Conservation (phyloP, 768 basidiomycete species). For the Pleurotus giganteus region DNA sequence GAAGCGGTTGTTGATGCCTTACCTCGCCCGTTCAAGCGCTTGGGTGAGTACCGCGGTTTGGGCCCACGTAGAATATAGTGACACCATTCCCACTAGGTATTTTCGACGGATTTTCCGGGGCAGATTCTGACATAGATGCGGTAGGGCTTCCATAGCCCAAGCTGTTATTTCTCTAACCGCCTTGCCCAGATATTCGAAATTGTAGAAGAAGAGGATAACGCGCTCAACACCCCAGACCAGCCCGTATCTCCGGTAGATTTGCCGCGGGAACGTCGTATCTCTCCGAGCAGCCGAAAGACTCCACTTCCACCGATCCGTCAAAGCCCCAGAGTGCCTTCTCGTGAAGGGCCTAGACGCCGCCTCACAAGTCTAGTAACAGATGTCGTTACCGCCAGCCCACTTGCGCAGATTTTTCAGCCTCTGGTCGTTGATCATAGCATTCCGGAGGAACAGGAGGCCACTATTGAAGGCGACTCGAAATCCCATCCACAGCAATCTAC, state of each 20-base stretch:
- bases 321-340: conserved; percentile 14
- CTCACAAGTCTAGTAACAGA: conserved; percentile 43
- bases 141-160: conserved; percentile 34
- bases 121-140: conserved; percentile 70
- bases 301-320: conserved; percentile 2
- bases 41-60: conserved; percentile 49
- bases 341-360: conserved; percentile 32
- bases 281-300: conserved; percentile 18
- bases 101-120: conserved; percentile 77
- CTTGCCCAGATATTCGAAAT: conserved; percentile 70
- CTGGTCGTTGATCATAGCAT: conserved; percentile 52
- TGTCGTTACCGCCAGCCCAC: conserved; percentile 49
- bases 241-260: conserved; percentile 19
- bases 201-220: conserved; percentile 63
- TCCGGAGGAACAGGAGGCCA: conserved; percentile 23
- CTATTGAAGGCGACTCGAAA: conserved; percentile 8
- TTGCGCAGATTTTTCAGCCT: conserved; percentile 75
- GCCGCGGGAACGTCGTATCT: conserved; percentile 26
- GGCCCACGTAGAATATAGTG: neutral
- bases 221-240: conserved; percentile 48
- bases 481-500: neutral
- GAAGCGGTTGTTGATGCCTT: conserved; percentile 74
- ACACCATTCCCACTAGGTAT: conserved; percentile 47
- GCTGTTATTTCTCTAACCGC: neutral
- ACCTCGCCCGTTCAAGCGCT: conserved; percentile 70